A percentile compares a stretch with the other conserved stretches of the same genome.
Evolutionary conservation across 2,329 filamentous ascomycete species (phyloP).

Genomic region (Pochonia chlamydosporia): DNA sequence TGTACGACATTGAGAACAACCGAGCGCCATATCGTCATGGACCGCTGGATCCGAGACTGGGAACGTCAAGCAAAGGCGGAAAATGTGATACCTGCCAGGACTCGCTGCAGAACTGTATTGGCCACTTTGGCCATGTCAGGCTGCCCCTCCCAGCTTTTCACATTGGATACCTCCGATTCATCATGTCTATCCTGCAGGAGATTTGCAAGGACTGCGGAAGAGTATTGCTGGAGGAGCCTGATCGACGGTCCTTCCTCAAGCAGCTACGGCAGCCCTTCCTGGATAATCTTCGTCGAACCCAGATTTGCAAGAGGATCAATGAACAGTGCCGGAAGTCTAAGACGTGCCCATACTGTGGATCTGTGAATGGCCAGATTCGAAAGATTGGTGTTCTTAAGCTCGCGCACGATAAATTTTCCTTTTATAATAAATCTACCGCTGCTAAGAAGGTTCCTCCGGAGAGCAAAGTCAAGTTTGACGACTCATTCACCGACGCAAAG

Average conservation of each 20-base stretch:
- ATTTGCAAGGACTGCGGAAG: conserved; percentile 92
- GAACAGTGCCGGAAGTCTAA: conserved; percentile 86
- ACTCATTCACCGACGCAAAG: conserved; percentile 75
- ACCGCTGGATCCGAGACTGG: conserved; percentile 81
- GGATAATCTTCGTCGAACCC: conserved; percentile 79
- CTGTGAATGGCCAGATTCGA: conserved; percentile 84
- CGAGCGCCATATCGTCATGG: conserved; percentile 75
- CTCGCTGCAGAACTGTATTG: conserved; percentile 77
- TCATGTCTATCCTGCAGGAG: conserved; percentile 85
- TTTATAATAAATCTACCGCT: conserved; percentile 83
- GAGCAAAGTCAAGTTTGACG: conserved; percentile 79
- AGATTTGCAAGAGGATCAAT: conserved; percentile 81
- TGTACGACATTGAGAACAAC: conserved; percentile 83
- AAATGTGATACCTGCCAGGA: conserved; percentile 80
- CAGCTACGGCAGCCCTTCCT: conserved; percentile 75
- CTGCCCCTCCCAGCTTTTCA: conserved; percentile 91
- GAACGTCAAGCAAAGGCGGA: conserved; percentile 78
- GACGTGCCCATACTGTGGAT: conserved; percentile 71
- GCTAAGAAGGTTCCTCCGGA: conserved; percentile 76
- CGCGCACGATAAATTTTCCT: conserved; percentile 84
- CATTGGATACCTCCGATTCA: conserved; percentile 91
- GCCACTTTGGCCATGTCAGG: conserved; percentile 91
- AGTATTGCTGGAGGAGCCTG: conserved; percentile 74
- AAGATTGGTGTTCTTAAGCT: conserved; percentile 92
- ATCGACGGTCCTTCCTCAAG: conserved; percentile 71